Base-by-base conservation (phyloP, 2,329 filamentous ascomycete genomes). In the Penicillium vulpinum region DNA sequence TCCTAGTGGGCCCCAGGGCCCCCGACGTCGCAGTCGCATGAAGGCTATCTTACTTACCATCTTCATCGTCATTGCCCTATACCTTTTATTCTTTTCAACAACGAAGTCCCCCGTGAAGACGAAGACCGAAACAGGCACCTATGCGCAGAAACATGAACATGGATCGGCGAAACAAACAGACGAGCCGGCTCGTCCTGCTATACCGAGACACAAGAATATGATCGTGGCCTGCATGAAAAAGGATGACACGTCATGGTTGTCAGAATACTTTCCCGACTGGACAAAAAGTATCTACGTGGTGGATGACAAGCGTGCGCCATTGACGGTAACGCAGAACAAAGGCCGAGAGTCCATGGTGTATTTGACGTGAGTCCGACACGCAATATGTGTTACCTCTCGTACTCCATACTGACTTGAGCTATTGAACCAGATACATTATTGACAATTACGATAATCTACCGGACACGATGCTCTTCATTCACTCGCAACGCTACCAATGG, bases 261-360 rank as follows among this genome's bases (percentile, higher is more conserved):
- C 65, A 24, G 67, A 76, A 33, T 60, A 71, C 57, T 71, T 77
- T 33, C 70, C 75, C 2, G 73, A 75, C 22, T 84, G 81, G 81
- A 74, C 78, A 57, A 79, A 80, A 67, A 82, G 77, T 57, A 76
- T 85, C 56, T 85, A 85, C 66, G 77, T 83, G 26, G 81, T 82
- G 50, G 78, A 86, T 62, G 77, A 83, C 62, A 71, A 76, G 31
- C 61, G 60, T 5, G 80, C 81, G 3, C 59, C 73, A 21, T 70
- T 83, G 59, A 82, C 78, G 0, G 81, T 85, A 15, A 73, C 78
- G 3, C 62, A 64, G 41, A 78, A 78, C 57, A 77, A 77, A 62
- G 76, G 76, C 8, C 69, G 75, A 49, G 76, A 78, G 59, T 75
- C 74, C 6, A 77, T 77, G 75, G 75, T 74, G 4, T 78, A 77